Conservation (phyloP, 345 rosid species). For the Eutrema yunnanense region DNA sequence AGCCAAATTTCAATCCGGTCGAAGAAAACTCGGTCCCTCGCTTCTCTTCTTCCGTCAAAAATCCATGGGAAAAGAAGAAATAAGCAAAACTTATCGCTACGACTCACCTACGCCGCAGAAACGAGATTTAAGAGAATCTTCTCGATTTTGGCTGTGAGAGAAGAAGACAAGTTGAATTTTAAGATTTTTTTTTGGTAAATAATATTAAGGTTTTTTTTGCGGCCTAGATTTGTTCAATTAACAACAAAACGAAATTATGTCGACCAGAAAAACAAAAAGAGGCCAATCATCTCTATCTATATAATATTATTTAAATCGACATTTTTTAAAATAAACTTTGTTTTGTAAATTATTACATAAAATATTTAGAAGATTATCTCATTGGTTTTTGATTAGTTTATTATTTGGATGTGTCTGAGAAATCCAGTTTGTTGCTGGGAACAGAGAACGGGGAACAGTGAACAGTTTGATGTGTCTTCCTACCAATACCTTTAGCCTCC, state of each 20-base stretch:
- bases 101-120: constrained; percentile 24
- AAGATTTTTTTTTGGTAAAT: not conserved
- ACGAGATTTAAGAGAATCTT: constrained; percentile 33
- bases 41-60: not conserved
- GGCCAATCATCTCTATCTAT: too few relatives aligned
- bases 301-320: too few relatives aligned
- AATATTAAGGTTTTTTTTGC: constrained; percentile 4
- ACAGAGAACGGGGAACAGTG: too few relatives aligned
- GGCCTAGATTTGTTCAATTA: constrained; percentile 10
- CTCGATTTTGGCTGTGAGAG: constrained; percentile 24
- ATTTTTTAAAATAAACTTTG: too few relatives aligned
- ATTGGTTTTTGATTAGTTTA: too few relatives aligned
- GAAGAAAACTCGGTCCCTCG: constrained; percentile 17
- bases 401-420: too few relatives aligned
- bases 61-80: constrained; percentile 8
- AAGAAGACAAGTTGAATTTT: constrained; percentile 22
- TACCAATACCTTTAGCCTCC: too few relatives aligned
- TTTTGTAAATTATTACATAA: too few relatives aligned
- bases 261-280: not conserved
- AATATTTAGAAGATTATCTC: too few relatives aligned
- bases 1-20: constrained; percentile 21
- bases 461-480: too few relatives aligned
- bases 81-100: constrained; percentile 23
- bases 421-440: too few relatives aligned
- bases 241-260: not conserved